phyloP scores from a whole-genome alignment of 1,139 yeast genomes.

The Sugiyamaella sp. region DNA sequence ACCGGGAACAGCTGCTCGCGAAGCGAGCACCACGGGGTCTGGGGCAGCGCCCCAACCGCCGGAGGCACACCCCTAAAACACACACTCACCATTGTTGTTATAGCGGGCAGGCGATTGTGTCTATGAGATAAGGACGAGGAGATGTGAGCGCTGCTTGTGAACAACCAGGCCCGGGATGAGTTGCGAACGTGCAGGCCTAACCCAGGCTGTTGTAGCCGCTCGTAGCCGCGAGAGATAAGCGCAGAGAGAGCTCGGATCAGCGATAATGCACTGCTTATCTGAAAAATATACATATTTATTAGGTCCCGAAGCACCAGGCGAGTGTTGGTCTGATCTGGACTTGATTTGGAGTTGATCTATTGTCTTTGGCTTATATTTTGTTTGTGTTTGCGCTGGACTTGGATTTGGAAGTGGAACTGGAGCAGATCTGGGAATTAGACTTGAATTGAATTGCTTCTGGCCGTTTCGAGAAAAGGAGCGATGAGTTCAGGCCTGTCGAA shows the following conservation, averaged over 20 bases:
- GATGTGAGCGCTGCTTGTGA: too few species aligned
- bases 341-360: neutral
- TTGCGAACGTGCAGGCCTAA: conserved; percentile 9
- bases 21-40: neutral
- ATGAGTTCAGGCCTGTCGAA: conserved; percentile 13
- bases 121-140: too few species aligned
- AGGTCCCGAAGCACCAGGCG: neutral
- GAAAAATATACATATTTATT: neutral
- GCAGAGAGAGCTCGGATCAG: neutral
- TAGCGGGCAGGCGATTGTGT: neutral
- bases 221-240: conserved; percentile 14
- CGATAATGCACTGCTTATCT: conserved; percentile 6
- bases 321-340: neutral
- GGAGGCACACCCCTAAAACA: neutral
- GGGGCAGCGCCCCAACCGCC: neutral
- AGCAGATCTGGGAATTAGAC: too few species aligned
- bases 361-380: neutral
- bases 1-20: too few species aligned
- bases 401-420: conserved; percentile 1
- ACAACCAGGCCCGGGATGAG: neutral
- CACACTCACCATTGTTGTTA: conserved; percentile 7
- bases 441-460: too few species aligned
- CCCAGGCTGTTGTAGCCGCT: neutral
- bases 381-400: neutral
- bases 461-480: neutral